Evolutionary conservation across 495 filamentous ascomycete species (phyloP).

Genomic region (Neurospora discreta): DNA sequence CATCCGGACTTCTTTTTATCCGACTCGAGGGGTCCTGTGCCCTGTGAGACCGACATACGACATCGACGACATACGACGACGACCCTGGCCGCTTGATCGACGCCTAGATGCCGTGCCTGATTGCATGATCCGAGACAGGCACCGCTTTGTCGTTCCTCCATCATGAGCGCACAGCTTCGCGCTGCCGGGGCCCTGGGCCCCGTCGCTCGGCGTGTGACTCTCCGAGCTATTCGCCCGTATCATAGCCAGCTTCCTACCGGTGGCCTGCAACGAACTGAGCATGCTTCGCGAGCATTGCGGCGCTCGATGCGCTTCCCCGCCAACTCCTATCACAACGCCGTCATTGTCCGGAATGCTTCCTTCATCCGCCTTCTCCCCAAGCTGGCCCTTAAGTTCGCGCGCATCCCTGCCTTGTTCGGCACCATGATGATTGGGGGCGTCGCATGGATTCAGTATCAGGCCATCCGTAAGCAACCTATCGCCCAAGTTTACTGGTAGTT

Average conservation of each 20-base stretch:
- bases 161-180: slow-evolving; percentile 77
- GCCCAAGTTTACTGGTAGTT: not conserved
- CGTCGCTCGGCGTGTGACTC: slow-evolving; percentile 44
- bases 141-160: slow-evolving; percentile 13
- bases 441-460: slow-evolving; percentile 94
- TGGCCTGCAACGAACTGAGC: slow-evolving; percentile 57
- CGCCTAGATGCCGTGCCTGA: not conserved
- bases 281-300: slow-evolving; percentile 44
- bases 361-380: slow-evolving; percentile 81
- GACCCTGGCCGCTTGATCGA: not conserved
- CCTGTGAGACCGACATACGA: not conserved
- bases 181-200: slow-evolving; percentile 55
- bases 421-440: slow-evolving; percentile 75
- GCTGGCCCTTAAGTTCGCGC: slow-evolving; percentile 74
- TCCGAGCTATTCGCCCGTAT: slow-evolving; percentile 53
- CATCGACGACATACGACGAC: not conserved
- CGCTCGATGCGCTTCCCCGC: slow-evolving; percentile 65
- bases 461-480: slow-evolving; percentile 54
- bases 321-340: slow-evolving; percentile 74
- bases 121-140: not conserved
- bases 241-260: slow-evolving; percentile 50
- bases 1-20: not conserved
- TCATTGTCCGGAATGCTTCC: slow-evolving; percentile 73
- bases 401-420: slow-evolving; percentile 83
- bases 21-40: not conserved